A percentile compares a stretch with the other conserved stretches of the same genome.
Evolutionary conservation across 805 yeast species (phyloP).

Genomic region (Metschnikowia lachancei): DNA sequence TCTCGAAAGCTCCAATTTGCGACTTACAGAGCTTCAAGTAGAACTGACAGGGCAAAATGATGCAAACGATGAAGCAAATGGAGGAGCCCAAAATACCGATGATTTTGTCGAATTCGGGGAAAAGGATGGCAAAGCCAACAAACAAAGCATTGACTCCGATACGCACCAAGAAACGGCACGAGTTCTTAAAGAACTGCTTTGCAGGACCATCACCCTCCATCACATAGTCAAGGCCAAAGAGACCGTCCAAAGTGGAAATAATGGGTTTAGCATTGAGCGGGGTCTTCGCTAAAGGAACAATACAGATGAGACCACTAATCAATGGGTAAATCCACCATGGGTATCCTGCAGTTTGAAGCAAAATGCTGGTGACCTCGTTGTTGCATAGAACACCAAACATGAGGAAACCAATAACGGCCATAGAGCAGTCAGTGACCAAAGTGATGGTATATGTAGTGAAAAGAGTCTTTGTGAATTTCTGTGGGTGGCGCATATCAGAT

Average conservation of each 20-base stretch:
- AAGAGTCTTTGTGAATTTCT: conserved; percentile 52
- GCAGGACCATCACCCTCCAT: conserved; percentile 14
- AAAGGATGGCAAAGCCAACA: conserved; percentile 56
- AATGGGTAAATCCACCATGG: conserved; percentile 47
- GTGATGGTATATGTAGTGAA: conserved; percentile 60
- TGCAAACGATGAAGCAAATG: conserved; percentile 74
- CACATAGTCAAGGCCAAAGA: conserved; percentile 36
- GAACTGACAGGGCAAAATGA: conserved; percentile 73
- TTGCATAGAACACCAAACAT: conserved; percentile 52
- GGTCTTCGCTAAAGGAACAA: conserved; percentile 79
- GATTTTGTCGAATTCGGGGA: conserved; percentile 78
- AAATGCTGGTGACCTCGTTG: conserved; percentile 52
- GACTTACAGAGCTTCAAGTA: conserved; percentile 40
- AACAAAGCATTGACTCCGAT: conserved; percentile 54
- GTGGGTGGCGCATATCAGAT: conserved; percentile 68
- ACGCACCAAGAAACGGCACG: conserved; percentile 24
- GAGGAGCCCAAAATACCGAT: conserved; percentile 82
- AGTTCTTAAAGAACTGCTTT: neutral
- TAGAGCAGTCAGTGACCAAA: conserved; percentile 55
- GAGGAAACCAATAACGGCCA: conserved; percentile 64
- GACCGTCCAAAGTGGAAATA: conserved; percentile 61
- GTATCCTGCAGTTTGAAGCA: conserved; percentile 46
- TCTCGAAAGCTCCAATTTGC: conserved; percentile 17
- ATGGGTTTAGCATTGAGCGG: conserved; percentile 85
- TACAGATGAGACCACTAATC: conserved; percentile 68